A percentile compares a stretch with the other conserved stretches of the same genome.
These are phyloP conservation scores for Davidsoniella eucalypti DNA, from an alignment of 2,329 filamentous ascomycete species.

Conservation along the genomic window DNA sequence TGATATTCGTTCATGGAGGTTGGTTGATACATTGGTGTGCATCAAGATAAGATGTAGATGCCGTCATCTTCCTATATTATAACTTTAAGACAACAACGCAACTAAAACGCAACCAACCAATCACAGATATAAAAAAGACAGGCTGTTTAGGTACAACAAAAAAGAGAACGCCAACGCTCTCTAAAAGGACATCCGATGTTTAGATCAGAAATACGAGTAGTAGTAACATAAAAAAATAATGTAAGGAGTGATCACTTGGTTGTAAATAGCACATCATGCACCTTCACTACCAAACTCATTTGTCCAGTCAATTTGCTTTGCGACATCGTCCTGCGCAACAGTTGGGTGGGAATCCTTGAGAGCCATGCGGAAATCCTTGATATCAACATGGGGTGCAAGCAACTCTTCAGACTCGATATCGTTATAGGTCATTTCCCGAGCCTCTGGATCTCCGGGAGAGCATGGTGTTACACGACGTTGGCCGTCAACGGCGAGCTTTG, in stretches of 20 bases:
- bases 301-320: slow-evolving; percentile 81
- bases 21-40: no score
- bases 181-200: neutral
- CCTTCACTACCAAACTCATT: slow-evolving; percentile 92
- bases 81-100: no score
- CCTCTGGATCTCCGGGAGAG: slow-evolving; percentile 74
- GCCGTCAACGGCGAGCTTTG: slow-evolving; percentile 53
- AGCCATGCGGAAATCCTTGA: slow-evolving; percentile 89
- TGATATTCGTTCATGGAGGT: no score
- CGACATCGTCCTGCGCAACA: slow-evolving; percentile 72
- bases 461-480: slow-evolving; percentile 66
- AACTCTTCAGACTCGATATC: slow-evolving; percentile 71
- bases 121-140: neutral
- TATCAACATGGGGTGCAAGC: slow-evolving; percentile 66
- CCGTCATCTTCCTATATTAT: no score
- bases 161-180: no score
- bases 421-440: slow-evolving; percentile 87
- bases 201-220: neutral
- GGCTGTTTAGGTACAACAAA: neutral
- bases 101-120: neutral
- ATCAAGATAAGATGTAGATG: no score
- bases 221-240: neutral
- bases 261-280: slow-evolving; percentile 21
- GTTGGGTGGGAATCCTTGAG: slow-evolving; percentile 80
- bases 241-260: neutral